Base-by-base conservation (phyloP, 345 rosid species). In the Citrus mangshanensis region DNA sequence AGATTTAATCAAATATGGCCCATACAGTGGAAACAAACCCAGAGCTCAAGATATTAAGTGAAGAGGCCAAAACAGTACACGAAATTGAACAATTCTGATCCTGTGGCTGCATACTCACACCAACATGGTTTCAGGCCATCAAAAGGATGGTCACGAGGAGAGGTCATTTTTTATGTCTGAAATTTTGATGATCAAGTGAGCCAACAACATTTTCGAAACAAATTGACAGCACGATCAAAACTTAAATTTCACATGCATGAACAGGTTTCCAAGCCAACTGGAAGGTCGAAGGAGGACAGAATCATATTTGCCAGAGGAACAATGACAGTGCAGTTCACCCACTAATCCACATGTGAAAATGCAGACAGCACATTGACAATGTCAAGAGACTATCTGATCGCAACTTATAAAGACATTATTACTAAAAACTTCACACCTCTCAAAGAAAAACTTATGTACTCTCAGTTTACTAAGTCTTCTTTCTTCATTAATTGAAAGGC, bases 281-380 rank as follows among this genome's bases (percentile, higher is more conserved):
- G 40, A 72, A 51, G 67, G 56, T 56, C 5, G 5, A 35, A 72
- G 42, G 25, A 67, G 72, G 61, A 54, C 37, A 59, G 56, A 27
- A 67, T 42, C 49, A 67, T n/a, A 14, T 73, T 72, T 73, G 60
- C 60, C 32, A 79, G 49, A 14, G 3, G 59, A 79, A 30, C 54
- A 59, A 70, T 28, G 63, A 78, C 58, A 22, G 49, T 21, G 34
- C 68, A 25, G 32, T 2, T 10, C 1, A 0, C 13, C 32, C 68
- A 64, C 68, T 30, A 30, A 14, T 32, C 14, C 32, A 64, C 34
- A 19, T 13, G 6, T 1, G 42, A 30, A 30, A 14, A 14, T 16
- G 9, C 68, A 64, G 40, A 64, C 27, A 61, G n/a, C 19, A 32
- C 38, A 64, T 30, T 64, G 34, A 28, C 0, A 32, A 30, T 64